Base-by-base conservation (phyloP, 2,329 filamentous ascomycete species). In the Corniculantispora saksenae region DNA sequence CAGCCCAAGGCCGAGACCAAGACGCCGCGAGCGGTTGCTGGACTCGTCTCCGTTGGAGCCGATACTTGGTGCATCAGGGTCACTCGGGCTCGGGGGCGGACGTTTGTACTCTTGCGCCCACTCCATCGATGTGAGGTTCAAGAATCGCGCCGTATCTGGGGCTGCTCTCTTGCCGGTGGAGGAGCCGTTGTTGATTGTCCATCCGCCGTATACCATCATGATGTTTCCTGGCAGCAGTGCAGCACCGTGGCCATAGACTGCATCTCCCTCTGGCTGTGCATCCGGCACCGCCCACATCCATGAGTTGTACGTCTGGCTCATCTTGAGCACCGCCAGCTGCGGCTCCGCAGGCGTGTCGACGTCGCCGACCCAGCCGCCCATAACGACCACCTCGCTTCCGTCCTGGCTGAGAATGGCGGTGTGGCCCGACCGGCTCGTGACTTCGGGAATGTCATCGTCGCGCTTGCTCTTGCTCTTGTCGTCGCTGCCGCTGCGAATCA, bases 331-430 rank as follows among this genome's bases (percentile, higher is more conserved):
- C 0, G 87, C 91, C 29, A 98, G 81, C 73, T 97, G 93, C 1
- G 95, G 95, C 35, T 89, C 82, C 0, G 95, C 95, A 1, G 94
- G 86, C 38, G 88, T 90, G 10, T 81, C 84, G 0, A 91, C 83
- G 72, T 96, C 89, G 3, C 94, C 94, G 5, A 97, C 93, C 95
- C 95, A 99, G 1, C 95, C 95, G 23, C 95, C 95, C 66, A 93
- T 83, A 1, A 99, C 80, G 48, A 97, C 80, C 10, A 98, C 81
- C n/a, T 85, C 87, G 29, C 81, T 86, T 0, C 94, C 94, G 72
- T 97, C 93, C 61, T 90, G 85, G 32, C 88, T 92, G 5, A 97
- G 79, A 1, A 97, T 86, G 1, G 94, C 89, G 0, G 92, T 94
- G 73, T 99, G 95, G 0, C 95, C 95, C 4, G 94, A 97, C 63